These are phyloP conservation scores for Hamigera avellanea DNA, from an alignment of 495 filamentous ascomycete genomes.

Conservation along the genomic window DNA sequence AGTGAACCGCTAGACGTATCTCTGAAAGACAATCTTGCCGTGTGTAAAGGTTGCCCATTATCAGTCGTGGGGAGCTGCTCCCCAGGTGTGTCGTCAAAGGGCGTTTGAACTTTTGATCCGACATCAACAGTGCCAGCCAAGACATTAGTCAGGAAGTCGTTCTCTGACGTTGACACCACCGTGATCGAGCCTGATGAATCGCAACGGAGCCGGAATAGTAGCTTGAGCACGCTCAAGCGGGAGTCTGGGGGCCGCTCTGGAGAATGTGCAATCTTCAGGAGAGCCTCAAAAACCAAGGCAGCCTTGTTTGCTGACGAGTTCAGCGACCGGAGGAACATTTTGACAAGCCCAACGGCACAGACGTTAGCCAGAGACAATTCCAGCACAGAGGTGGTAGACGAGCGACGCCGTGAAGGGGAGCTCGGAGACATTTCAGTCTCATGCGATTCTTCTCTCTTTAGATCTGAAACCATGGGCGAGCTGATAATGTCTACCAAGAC, in stretches of 20 bases:
- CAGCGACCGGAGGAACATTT: slow-evolving; percentile 31
- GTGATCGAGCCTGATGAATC: slow-evolving; percentile 65
- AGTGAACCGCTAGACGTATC: slow-evolving; percentile 10
- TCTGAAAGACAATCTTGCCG: slow-evolving; percentile 11
- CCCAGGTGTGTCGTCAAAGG: slow-evolving; percentile 13
- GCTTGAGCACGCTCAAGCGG: slow-evolving; percentile 68
- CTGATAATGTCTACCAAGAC: slow-evolving; percentile 21
- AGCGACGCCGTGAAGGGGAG: slow-evolving; percentile 16
- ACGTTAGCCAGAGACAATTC: slow-evolving; percentile 31
- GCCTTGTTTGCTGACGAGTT: slow-evolving; percentile 28
- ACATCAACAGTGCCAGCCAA: slow-evolving; percentile 53
- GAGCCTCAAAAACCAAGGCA: slow-evolving; percentile 24
- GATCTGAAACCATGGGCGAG: slow-evolving; percentile 26
- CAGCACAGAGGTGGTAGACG: slow-evolving; percentile 20
- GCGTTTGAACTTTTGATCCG: slow-evolving; percentile 13
- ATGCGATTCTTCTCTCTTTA: slow-evolving; percentile 12
- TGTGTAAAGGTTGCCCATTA: slow-evolving; percentile 9
- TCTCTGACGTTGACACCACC: slow-evolving; percentile 52
- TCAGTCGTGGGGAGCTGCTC: slow-evolving; percentile 15
- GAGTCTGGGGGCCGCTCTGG: slow-evolving; percentile 43
- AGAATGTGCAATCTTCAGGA: slow-evolving; percentile 28
- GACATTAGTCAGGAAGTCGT: slow-evolving; percentile 56
- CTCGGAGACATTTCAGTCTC: slow-evolving; percentile 10
- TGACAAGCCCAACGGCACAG: slow-evolving; percentile 31
- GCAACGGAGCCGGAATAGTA: slow-evolving; percentile 74